Evolutionary conservation across 192 early-diverging fungal genomes (phyloP).

Genomic region (Backusella sp.): DNA sequence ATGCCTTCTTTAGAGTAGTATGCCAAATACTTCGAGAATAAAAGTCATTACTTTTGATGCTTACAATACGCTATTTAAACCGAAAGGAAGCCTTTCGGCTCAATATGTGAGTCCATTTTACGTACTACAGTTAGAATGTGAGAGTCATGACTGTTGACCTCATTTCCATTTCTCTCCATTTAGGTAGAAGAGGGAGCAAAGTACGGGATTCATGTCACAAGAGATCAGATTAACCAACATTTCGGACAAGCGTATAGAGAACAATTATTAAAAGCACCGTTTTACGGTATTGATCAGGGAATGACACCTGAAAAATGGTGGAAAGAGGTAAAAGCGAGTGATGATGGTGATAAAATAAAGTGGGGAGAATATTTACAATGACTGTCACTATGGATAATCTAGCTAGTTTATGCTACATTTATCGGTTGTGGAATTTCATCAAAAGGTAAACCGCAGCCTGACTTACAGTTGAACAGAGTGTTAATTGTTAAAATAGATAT

Average conservation of each 20-base stretch:
- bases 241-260: constrained; percentile 42
- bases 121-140: background rate
- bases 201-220: constrained; percentile 42
- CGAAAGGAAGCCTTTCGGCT: constrained; percentile 39
- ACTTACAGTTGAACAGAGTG: background rate
- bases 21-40: constrained; percentile 20
- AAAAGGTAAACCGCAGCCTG: constrained; percentile 15
- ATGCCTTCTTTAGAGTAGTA: background rate
- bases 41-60: constrained; percentile 65
- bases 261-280: constrained; percentile 43
- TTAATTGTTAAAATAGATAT: constrained; percentile 15
- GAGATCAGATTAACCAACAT: constrained; percentile 24
- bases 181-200: constrained; percentile 39
- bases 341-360: background rate
- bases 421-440: constrained; percentile 28
- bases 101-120: constrained; percentile 38
- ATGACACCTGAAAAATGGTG: constrained; percentile 57
- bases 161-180: no score
- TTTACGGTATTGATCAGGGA: constrained; percentile 45
- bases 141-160: no score
- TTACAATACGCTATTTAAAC: constrained; percentile 60
- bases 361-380: background rate
- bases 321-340: constrained; percentile 38
- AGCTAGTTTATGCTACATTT: constrained; percentile 50
- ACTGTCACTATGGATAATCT: background rate